Conservation (phyloP, 2,329 filamentous ascomycete genomes). For the Phialophora macrospora region DNA sequence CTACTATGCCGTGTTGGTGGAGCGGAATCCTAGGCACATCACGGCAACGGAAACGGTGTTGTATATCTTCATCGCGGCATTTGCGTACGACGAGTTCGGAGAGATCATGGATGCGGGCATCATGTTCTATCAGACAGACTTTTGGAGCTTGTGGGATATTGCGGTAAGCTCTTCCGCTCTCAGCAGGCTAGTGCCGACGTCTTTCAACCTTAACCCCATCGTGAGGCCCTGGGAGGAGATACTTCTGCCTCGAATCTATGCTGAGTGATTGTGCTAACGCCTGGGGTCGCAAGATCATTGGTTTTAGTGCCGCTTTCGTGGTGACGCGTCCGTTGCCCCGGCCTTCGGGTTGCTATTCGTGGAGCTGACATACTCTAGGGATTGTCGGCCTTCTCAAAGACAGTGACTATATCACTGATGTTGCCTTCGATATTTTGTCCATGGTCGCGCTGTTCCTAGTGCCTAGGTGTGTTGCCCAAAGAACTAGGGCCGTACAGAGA, state of each 20-base stretch:
- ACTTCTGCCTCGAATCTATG: neutral
- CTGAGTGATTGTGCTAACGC: neutral
- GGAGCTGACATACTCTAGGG: conserved; percentile 52
- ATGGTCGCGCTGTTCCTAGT: conserved; percentile 89
- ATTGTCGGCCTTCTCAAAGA: conserved; percentile 68
- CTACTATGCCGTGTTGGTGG: conserved; percentile 85
- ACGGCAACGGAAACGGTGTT: conserved; percentile 72
- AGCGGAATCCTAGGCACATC: conserved; percentile 69
- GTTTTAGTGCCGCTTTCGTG: conserved; percentile 73
- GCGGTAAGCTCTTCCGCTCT: conserved; percentile 42
- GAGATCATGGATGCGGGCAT: conserved; percentile 86
- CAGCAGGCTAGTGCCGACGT: neutral
- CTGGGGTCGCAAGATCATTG: conserved; percentile 61
- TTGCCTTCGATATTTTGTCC: conserved; percentile 86
- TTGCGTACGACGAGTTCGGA: conserved; percentile 84
- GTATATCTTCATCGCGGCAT: conserved; percentile 85
- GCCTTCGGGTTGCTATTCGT: conserved; percentile 18
- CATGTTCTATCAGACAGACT: conserved; percentile 80
- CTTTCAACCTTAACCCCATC: neutral
- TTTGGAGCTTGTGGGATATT: conserved; percentile 78
- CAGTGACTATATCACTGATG: conserved; percentile 69
- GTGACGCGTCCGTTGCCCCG: conserved; percentile 64
- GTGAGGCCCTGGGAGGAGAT: neutral
- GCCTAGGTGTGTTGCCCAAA: conserved; percentile 58
- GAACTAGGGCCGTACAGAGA: conserved; percentile 13